A percentile compares a stretch with the other conserved stretches of the same genome.
phyloP scores from a whole-genome alignment of 139 green algal genomes.

The Picochlorum sp. region DNA sequence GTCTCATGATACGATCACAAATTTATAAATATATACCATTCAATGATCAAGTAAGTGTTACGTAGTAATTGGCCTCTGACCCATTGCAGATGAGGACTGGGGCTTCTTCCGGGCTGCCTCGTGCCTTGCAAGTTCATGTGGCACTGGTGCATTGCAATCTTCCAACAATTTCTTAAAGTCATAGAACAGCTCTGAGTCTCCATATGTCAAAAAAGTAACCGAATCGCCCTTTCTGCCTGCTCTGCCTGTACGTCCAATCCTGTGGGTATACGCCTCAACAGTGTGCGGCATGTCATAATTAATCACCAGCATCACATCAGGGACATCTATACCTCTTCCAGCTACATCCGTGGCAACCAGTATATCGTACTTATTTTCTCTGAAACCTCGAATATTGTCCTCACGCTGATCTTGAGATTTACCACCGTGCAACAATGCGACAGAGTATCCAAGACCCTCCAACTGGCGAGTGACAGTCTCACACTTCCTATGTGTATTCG shows the following conservation, averaged over 20 bases:
- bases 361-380: conserved; percentile 81
- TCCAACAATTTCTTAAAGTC: conserved; percentile 84
- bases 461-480: conserved; percentile 73
- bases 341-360: conserved; percentile 97
- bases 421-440: conserved; percentile 83
- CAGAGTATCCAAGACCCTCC: conserved; percentile 54
- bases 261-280: conserved; percentile 96
- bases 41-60: neutral
- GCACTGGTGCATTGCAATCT: conserved; percentile 54
- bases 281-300: conserved; percentile 97
- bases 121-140: conserved; percentile 62
- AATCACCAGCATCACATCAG: conserved; percentile 77
- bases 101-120: conserved; percentile 74
- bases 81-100: conserved; percentile 8
- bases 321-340: conserved; percentile 94
- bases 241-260: conserved; percentile 80
- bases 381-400: conserved; percentile 71
- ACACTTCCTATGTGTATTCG: conserved; percentile 87
- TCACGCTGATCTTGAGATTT: conserved; percentile 90
- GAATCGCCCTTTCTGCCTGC: conserved; percentile 79
- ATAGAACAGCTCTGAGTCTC: conserved; percentile 78
- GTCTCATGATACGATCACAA: neutral
- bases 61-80: too few species aligned
- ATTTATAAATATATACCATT: conserved; percentile 4
- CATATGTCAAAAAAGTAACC: conserved; percentile 81